Evolutionary conservation across 139 green algal genomes (phyloP), one percentile per base, ranked within the genome.

Genomic region (Limnomonas spitsbergensis): DNA sequence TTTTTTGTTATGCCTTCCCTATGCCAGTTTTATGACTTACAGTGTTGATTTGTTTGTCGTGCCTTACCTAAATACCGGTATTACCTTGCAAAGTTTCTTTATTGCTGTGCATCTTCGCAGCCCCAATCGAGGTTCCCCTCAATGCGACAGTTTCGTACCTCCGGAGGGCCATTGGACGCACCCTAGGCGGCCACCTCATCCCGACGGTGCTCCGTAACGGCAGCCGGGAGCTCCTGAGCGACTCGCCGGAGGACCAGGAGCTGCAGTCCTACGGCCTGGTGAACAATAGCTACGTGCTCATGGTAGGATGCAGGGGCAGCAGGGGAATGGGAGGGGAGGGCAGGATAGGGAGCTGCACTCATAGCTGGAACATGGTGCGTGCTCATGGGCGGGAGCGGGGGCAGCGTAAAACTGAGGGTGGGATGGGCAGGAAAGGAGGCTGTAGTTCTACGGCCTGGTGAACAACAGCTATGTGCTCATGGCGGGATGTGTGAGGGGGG

Each of bases 131-230:
- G 29, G 70, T 77, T 14, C 70, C 70, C 27, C n/a, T 4, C 38
- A 77, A 24, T 37, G 70, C 70, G 6, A 77, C 40, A 6, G 39
- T 81, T 37, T 66, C 38, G 0, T 76, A 42, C 40, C 42, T 81
- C 2, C 42, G 40, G 32, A 39, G 77, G 2, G 31, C 35, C 67
- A 81, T 81, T 35, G 69, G 68, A 40, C 54, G 53, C 35, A 40
- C 77, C 6, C 40, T 75, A 4, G 77, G 77, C 24, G 66, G 77
- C 40, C 40, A 66, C 66, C 35, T 81, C 39, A 39, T n/a, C 42
- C 67, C 77, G 1, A 42, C 38, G 4, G 24, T 36, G 24, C 38
- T 80, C 6, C 53, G 35, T 2, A 36, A 47, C 29, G 35, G 24
- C 35, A 2, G 35, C 35, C 53, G 53, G 36, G 38, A 54, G 31